Evolutionary conservation across 192 early-diverging fungal genomes (phyloP).

Genomic region (Coemansia sp.): DNA sequence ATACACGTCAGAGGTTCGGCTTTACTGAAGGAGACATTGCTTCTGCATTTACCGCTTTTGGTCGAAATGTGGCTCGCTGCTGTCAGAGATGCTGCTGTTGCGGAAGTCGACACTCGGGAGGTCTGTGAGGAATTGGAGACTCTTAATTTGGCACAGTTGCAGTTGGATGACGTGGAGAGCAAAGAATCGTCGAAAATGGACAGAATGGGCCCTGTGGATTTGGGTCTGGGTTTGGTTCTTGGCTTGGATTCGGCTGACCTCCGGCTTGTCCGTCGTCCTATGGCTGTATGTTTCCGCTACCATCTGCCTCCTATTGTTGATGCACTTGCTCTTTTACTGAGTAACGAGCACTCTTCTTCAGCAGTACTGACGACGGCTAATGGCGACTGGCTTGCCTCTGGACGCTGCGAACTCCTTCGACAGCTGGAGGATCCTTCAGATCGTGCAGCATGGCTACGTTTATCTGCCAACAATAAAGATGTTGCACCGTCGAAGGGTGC

Average conservation of each 20-base stretch:
- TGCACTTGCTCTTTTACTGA: neutral
- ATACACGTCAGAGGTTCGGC: neutral
- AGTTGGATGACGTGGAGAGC: neutral
- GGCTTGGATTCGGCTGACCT: neutral
- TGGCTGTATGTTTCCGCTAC: neutral
- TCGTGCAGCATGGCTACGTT: neutral
- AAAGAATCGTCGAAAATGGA: neutral
- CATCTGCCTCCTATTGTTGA: neutral
- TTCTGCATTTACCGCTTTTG: slow-evolving; percentile 27
- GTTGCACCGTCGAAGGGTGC: neutral
- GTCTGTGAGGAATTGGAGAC: slow-evolving; percentile 18
- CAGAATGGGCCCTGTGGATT: neutral
- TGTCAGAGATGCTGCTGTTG: slow-evolving; percentile 33
- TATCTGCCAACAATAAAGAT: neutral
- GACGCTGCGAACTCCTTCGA: neutral
- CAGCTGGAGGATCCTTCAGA: neutral
- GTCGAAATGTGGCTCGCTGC: slow-evolving; percentile 31
- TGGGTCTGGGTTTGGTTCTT: neutral
- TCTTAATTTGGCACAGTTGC: neutral
- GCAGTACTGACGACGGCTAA: neutral
- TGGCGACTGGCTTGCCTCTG: neutral
- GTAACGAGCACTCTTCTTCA: neutral
- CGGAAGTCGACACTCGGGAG: slow-evolving; percentile 11
- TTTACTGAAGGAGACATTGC: slow-evolving; percentile 12
- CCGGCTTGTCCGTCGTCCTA: neutral